Evolutionary conservation across 331 rosid species (phyloP), one percentile per base, ranked within the genome.

Genomic region (Quercus tomentella): DNA sequence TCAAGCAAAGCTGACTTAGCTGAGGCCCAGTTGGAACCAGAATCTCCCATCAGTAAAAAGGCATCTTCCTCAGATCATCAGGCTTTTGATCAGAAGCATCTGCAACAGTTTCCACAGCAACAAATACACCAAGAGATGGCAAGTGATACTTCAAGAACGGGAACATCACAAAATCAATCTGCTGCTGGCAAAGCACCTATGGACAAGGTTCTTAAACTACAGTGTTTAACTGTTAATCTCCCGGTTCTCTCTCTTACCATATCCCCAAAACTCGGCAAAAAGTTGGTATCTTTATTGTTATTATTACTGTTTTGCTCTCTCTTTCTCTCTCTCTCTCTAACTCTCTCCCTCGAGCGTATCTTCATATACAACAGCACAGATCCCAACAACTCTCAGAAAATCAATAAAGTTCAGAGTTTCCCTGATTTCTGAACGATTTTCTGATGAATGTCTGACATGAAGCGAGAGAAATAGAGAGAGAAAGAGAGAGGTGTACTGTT

Each of bases 401-500:
- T 89, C 90, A 91, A 88, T 83, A 76, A 78, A 85, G 84, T 86
- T 78, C 87, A 89, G 92, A 85, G 88, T 83, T 88, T 87, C 85
- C 83, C 97, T 92, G 93, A 87, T 85, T 92, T 83, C 92, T 90
- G 93, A 83, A 82, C 81, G 91, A 91, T 92, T 92, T 92, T 89
- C 97, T 89, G 95, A 86, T 82, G 22, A 67, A 71, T 84, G 35
- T 58, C 89, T 82, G 97, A 86, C 92, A 82, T 84, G 84, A 81
- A 81, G 77, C 86, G 79, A 81, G 80, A 79, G 58, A 81, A 76
- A 83, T 76, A 81, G 76, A 78, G 10, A 84, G 72, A 56, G 80
- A 79, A 80, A 56, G 77, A 3, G 71, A 71, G 75, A 45, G 74
- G 61, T 33, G 63, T 52, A 23, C 37, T 80, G 82, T 76, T 75